A percentile compares a stretch with the other conserved stretches of the same genome.
These are phyloP conservation scores for Metschnikowia kofuensis DNA, from an alignment of 805 yeast species.

Conservation along the genomic window DNA sequence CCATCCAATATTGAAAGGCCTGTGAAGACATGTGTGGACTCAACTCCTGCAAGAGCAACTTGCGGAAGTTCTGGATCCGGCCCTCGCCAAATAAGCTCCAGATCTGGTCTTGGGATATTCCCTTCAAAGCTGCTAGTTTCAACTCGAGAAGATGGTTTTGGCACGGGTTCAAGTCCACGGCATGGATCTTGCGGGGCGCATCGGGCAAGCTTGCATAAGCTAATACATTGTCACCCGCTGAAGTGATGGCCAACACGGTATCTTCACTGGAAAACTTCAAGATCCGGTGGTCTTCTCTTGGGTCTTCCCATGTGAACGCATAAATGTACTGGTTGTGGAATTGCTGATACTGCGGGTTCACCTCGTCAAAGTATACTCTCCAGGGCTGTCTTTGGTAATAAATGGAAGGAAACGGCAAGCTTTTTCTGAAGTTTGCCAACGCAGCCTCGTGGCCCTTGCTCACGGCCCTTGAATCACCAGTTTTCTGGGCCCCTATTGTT, in stretches of 20 bases:
- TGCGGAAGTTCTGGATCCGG: constrained; percentile 42
- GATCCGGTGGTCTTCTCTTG: constrained; percentile 71
- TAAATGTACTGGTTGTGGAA: constrained; percentile 78
- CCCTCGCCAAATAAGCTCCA: constrained; percentile 83
- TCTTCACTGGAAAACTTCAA: constrained; percentile 60
- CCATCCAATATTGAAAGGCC: constrained; percentile 79
- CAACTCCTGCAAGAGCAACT: constrained; percentile 47
- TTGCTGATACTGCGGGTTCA: constrained; percentile 63
- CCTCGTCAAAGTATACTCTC: constrained; percentile 77
- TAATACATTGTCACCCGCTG: constrained; percentile 81
- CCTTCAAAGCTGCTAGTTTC: constrained; percentile 66
- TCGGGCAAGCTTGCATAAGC: constrained; percentile 69
- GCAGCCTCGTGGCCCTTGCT: constrained; percentile 82
- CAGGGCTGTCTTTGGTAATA: constrained; percentile 76
- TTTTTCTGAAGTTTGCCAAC: constrained; percentile 53
- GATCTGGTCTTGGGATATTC: constrained; percentile 51
- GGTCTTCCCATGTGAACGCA: constrained; percentile 92
- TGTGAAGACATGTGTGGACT: constrained; percentile 73
- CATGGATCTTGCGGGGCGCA: constrained; percentile 76
- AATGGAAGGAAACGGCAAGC: constrained; percentile 74
- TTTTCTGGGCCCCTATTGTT: constrained; percentile 16
- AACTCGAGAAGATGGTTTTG: constrained; percentile 80
- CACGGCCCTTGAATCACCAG: constrained; percentile 24
- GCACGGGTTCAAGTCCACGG: constrained; percentile 80
- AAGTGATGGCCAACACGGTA: constrained; percentile 77